These are phyloP conservation scores for Alternaria viburni DNA, from an alignment of 2,329 filamentous ascomycete species.

Conservation along the genomic window DNA sequence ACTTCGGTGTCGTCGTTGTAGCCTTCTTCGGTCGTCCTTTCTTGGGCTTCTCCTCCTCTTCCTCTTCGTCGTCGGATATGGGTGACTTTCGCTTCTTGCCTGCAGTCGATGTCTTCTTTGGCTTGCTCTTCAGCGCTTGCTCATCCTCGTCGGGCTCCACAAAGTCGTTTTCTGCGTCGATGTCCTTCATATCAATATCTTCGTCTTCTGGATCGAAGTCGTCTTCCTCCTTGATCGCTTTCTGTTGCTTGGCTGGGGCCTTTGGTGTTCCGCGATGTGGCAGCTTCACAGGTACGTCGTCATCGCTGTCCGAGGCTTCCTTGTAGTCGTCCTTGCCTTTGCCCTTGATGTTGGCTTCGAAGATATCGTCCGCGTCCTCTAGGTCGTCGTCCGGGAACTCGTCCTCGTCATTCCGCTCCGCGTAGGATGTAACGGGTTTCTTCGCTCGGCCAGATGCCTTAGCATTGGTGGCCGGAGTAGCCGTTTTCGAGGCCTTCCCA, in stretches of 20 bases:
- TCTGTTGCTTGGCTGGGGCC: constrained; percentile 54
- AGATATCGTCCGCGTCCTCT: constrained; percentile 79
- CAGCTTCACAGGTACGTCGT: constrained; percentile 35
- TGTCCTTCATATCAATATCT: constrained; percentile 62
- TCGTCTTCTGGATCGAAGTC: constrained; percentile 51
- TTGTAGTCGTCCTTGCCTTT: constrained; percentile 73
- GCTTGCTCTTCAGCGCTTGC: constrained; percentile 47
- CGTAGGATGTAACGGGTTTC: constrained; percentile 50
- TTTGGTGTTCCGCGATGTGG: constrained; percentile 48
- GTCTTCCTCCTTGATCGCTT: constrained; percentile 48
- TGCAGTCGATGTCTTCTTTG: constrained; percentile 43
- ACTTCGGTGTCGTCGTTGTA: constrained; percentile 49
- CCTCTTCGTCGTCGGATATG: constrained; percentile 60
- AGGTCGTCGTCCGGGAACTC: constrained; percentile 50
- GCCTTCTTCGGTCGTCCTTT: constrained; percentile 56
- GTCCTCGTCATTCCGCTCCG: constrained; percentile 70
- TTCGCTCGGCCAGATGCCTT: constrained; percentile 49
- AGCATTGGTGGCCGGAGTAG: constrained; percentile 45
- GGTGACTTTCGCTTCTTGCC: constrained; percentile 64
- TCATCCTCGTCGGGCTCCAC: constrained; percentile 54
- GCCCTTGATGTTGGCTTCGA: constrained; percentile 73
- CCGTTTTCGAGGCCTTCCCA: constrained; percentile 36
- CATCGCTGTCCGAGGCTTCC: constrained; percentile 52
- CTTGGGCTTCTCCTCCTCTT: constrained; percentile 62
- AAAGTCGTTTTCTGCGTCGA: constrained; percentile 55